Conservation (phyloP, 768 basidiomycete species). For the Agrocybe praecox region DNA sequence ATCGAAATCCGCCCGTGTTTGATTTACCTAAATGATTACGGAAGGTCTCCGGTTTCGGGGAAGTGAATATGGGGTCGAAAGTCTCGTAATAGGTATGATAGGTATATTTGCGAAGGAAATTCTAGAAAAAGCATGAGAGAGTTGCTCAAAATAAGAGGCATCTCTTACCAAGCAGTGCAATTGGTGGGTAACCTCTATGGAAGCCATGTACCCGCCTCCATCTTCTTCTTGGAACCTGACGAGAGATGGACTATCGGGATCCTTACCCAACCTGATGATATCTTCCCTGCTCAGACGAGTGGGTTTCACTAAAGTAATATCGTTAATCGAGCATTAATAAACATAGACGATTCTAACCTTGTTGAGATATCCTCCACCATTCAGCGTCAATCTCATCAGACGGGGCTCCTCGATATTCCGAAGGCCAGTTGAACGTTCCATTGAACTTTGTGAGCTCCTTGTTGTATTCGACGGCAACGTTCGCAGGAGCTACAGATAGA, state of each 20-base stretch:
- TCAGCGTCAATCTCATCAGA: constrained; percentile 7
- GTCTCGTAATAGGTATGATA: constrained; percentile 6
- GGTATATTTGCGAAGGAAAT: constrained; percentile 9
- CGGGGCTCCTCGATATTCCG: constrained; percentile 10
- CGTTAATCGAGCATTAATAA: too few relatives aligned
- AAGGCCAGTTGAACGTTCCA: constrained; percentile 8
- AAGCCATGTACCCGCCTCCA: constrained; percentile 8
- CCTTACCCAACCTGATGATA: not conserved
- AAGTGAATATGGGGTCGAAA: constrained; percentile 6
- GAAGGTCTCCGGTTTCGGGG: constrained; percentile 3
- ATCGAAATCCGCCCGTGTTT: not conserved
- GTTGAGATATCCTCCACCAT: constrained; percentile 10
- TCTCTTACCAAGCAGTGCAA: constrained; percentile 5
- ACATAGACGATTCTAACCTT: too few relatives aligned
- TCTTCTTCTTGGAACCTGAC: constrained; percentile 1
- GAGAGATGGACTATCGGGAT: not conserved
- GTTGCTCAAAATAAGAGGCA: not conserved
- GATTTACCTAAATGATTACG: constrained; percentile 5
- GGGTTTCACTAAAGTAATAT: not conserved
- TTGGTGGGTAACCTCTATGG: constrained; percentile 7
- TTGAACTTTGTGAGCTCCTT: constrained; percentile 4
- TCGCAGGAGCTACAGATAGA: constrained; percentile 8
- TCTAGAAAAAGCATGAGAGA: not conserved
- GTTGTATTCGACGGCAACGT: constrained; percentile 9
- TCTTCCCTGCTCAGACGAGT: not conserved